A percentile compares a stretch with the other conserved stretches of the same genome.
phyloP scores from a whole-genome alignment of 352 stramenopile genomes.

The Phytophthora constricta region DNA sequence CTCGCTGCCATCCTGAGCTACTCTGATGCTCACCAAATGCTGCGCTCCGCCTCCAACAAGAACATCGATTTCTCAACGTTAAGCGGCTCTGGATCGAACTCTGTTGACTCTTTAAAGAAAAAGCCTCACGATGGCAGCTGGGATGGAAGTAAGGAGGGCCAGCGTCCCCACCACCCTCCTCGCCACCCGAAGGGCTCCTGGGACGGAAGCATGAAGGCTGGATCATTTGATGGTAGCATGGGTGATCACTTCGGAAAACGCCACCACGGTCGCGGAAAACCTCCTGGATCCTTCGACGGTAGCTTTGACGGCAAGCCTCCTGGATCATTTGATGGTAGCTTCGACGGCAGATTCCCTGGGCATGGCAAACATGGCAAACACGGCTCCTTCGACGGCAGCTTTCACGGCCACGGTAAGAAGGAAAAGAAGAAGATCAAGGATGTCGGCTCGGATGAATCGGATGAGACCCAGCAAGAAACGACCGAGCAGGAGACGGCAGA shows the following conservation, averaged over 20 bases:
- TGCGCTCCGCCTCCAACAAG: conserved; percentile 22
- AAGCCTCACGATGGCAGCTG: conserved; percentile 15
- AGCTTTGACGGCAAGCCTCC: conserved; percentile 7
- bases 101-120: conserved; percentile 14
- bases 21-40: conserved; percentile 29
- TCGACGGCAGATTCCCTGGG: conserved; percentile 2
- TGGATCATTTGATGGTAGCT: conserved; percentile 14
- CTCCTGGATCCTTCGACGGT: conserved; percentile 10
- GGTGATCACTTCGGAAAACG: conserved; percentile 6
- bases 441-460: background rate
- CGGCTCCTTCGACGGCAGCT: background rate
- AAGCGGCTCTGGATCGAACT: conserved; percentile 5
- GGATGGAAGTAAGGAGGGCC: background rate
- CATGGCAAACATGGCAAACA: conserved; percentile 22
- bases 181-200: conserved; percentile 25
- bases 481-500: conserved; percentile 1
- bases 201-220: conserved; percentile 19
- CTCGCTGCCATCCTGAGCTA: conserved; percentile 21
- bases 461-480: conserved; percentile 10
- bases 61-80: conserved; percentile 22
- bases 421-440: conserved; percentile 3
- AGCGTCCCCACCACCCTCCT: background rate
- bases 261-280: background rate
- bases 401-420: background rate
- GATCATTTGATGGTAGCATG: conserved; percentile 20